phyloP scores from a whole-genome alignment of 108 stramenopile genomes.

The Conticribra guillardii region DNA sequence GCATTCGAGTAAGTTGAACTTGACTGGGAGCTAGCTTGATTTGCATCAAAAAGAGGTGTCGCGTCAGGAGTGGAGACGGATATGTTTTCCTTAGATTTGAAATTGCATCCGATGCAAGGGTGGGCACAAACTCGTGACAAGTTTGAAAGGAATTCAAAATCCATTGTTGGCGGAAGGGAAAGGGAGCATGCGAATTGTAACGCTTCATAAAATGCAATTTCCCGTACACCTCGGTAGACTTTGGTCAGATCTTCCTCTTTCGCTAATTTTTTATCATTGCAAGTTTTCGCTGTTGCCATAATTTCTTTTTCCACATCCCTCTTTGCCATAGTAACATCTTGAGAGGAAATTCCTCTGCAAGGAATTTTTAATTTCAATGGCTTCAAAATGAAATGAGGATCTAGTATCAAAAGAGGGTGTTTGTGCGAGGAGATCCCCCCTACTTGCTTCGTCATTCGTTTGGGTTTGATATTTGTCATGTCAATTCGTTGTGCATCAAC shows the following conservation, averaged over 20 bases:
- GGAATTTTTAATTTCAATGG: constrained; percentile 46
- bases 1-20: too few relatives aligned
- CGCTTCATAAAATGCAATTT: constrained; percentile 84
- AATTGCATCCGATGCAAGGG: too few relatives aligned
- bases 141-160: neutral
- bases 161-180: neutral
- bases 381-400: constrained; percentile 79
- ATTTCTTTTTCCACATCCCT: neutral
- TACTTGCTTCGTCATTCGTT: constrained; percentile 63
- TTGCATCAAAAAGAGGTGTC: too few relatives aligned
- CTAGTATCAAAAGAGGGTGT: constrained; percentile 55
- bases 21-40: too few relatives aligned
- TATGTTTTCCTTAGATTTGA: too few relatives aligned
- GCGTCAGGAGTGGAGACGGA: too few relatives aligned
- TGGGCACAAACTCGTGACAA: constrained; percentile 2
- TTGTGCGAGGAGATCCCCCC: constrained; percentile 69
- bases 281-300: neutral
- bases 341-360: neutral
- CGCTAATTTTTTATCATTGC: neutral
- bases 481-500: too few relatives aligned
- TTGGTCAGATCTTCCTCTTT: constrained; percentile 33
- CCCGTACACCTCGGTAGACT: constrained; percentile 77
- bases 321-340: neutral
- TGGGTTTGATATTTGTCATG: neutral
- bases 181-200: constrained; percentile 30